These are phyloP conservation scores for Pichia paraexigua DNA, from an alignment of 805 yeast genomes.

Conservation along the genomic window DNA sequence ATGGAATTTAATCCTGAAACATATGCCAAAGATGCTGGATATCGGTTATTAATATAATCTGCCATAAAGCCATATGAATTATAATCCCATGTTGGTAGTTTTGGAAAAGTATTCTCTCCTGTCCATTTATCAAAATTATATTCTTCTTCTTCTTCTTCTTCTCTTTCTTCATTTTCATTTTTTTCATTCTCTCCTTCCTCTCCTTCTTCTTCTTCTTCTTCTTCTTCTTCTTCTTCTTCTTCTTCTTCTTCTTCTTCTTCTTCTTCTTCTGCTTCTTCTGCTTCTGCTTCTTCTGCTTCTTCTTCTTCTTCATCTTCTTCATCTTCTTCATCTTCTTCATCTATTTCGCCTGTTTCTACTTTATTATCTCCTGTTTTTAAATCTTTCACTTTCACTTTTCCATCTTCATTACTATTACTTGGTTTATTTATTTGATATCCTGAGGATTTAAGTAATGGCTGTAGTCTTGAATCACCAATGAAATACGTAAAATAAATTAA, in stretches of 20 bases:
- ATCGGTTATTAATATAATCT: slow-evolving; percentile 22
- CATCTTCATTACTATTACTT: background rate
- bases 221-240: background rate
- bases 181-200: background rate
- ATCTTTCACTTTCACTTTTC: background rate
- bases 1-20: slow-evolving; percentile 6
- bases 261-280: background rate
- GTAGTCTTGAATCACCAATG: slow-evolving; percentile 18
- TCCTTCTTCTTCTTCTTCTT: background rate
- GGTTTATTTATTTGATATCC: background rate
- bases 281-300: slow-evolving; percentile 1
- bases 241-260: slow-evolving; percentile 2
- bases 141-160: background rate
- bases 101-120: slow-evolving; percentile 11
- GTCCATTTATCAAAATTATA: slow-evolving; percentile 14
- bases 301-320: slow-evolving; percentile 1
- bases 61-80: slow-evolving; percentile 28
- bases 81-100: slow-evolving; percentile 23
- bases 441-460: background rate
- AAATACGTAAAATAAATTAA: slow-evolving; percentile 17
- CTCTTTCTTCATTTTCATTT: background rate
- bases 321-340: background rate
- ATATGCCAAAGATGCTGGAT: slow-evolving; percentile 13
- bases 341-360: slow-evolving; percentile 1
- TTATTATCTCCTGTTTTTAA: background rate